Evolutionary conservation across 2,329 filamentous ascomycete species (phyloP), one percentile per base, ranked within the genome.

Genomic region (Colletotrichum coccodes): DNA sequence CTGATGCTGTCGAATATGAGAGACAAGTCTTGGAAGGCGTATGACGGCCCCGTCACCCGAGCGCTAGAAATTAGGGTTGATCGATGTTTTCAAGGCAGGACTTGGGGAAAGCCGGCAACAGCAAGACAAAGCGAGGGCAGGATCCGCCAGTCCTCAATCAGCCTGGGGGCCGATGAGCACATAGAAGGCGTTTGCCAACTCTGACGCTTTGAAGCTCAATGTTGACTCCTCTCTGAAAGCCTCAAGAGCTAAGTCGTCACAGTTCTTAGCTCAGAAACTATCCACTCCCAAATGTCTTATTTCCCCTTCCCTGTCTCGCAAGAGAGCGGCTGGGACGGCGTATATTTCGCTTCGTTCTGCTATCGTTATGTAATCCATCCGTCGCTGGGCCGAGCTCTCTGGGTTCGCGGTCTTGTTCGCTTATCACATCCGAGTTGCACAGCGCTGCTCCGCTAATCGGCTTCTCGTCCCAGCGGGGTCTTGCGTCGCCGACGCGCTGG

Each of bases 401-500:
- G 5, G 42, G 8, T 23, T 23, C 12, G 26, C 23, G 1, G 12
- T 30, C 14, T 44, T 6, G 53, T n/a, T 57, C 64, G 42, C 50
- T 63, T 63, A 58, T 67, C 64, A 63, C 34, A 23, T 6, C 34
- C 23, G 23, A 30, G 23, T 52, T 38, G 46, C 44, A 36, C 42
- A 58, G 59, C 44, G 23, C 52, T 67, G 59, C 23, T 58, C 59
- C 58, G 50, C 64, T 52, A 50, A 67, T 57, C 64, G 59, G 28
- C 42, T 44, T 44, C 42, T 30, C 40, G 6, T 32, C 49, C 36
- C 50, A 62, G 64, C 50, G 61, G n/a, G 54, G 61, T 54, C 47
- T 56, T 36, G 32, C 49, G 47, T 68, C 61, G 30, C 53, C 60
- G 26, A 53, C 46, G 47, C 54, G 65, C 65, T 65, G 32, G 21